Percentiles rank a stretch among this genome's conserved stretches.
phyloP scores from a whole-genome alignment of 495 filamentous ascomycete genomes.

The Neurospora tetraspora region DNA sequence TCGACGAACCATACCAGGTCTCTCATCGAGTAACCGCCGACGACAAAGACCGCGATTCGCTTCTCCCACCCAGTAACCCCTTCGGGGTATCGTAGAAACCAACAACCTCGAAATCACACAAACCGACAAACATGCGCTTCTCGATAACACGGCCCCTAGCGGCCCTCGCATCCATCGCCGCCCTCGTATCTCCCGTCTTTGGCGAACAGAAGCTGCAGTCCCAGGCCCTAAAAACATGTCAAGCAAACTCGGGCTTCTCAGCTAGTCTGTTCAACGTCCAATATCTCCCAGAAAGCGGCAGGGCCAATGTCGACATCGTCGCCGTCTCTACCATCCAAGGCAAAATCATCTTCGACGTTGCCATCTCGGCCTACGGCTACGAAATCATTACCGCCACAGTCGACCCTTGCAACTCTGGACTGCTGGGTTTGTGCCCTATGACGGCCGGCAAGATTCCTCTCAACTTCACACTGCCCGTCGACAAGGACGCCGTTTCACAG shows the following conservation, averaged over 20 bases:
- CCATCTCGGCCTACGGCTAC: constrained; percentile 77
- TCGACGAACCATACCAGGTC: background rate
- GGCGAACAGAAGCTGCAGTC: constrained; percentile 47
- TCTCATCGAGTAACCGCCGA: background rate
- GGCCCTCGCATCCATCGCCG: constrained; percentile 16
- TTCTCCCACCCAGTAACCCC: background rate
- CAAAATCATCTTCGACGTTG: constrained; percentile 67
- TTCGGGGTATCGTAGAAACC: background rate
- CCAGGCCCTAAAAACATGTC: constrained; percentile 67
- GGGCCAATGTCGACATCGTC: constrained; percentile 64
- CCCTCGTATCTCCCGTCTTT: constrained; percentile 15
- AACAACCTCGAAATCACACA: background rate
- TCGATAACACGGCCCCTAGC: constrained; percentile 14
- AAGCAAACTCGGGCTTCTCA: constrained; percentile 67
- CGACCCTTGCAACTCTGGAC: constrained; percentile 61
- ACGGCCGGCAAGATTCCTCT: constrained; percentile 73
- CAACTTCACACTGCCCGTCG: constrained; percentile 57
- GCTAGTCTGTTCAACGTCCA: constrained; percentile 74
- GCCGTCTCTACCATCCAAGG: constrained; percentile 79
- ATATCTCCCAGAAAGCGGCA: constrained; percentile 67
- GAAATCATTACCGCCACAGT: constrained; percentile 51
- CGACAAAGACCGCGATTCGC: background rate
- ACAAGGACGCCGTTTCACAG: constrained; percentile 40
- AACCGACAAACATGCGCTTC: background rate
- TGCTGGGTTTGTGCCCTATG: constrained; percentile 90